Conservation (phyloP, 352 stramenopile species). For the Pythium aristosporum region DNA sequence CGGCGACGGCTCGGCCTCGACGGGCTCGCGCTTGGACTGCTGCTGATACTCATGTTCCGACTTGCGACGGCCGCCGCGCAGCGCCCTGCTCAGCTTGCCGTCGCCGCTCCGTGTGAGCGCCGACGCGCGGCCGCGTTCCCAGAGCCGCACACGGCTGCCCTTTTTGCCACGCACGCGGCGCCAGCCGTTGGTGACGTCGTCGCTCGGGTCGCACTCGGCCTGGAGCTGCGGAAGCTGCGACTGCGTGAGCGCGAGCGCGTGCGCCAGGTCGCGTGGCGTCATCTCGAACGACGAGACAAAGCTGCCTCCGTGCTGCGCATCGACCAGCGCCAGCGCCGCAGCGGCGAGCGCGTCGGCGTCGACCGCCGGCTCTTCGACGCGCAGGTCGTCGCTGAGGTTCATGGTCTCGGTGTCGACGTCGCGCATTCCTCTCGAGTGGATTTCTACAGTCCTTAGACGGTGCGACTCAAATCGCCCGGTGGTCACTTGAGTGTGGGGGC, state of each 20-base stretch:
- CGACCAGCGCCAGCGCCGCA: not conserved
- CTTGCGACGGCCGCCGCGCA: not conserved
- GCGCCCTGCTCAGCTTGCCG: not conserved
- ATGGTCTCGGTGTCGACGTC: conserved; percentile 22
- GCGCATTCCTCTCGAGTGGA: conserved; percentile 6
- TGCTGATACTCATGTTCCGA: not conserved
- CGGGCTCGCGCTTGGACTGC: not conserved
- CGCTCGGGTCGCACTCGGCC: conserved; percentile 23
- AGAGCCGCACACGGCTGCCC: conserved; percentile 37
- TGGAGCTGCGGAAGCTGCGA: conserved; percentile 23
- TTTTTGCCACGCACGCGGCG: conserved; percentile 32
- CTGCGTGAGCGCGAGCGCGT: conserved; percentile 6
- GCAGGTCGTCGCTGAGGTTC: conserved; percentile 20
- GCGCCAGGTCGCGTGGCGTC: conserved; percentile 13
- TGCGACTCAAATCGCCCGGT: not conserved
- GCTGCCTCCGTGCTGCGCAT: conserved; percentile 12
- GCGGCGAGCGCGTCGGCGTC: conserved; percentile 4
- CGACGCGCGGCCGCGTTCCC: conserved; percentile 47
- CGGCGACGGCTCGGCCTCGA: not conserved
- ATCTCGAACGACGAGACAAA: conserved; percentile 28
- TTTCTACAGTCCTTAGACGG: too few relatives aligned
- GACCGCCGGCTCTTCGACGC: conserved; percentile 14
- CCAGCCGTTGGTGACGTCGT: conserved; percentile 20
- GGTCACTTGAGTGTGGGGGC: not conserved
- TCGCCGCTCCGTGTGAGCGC: conserved; percentile 13